Base-by-base conservation (phyloP, 2,329 filamentous ascomycete genomes). In the Thermochaetoides dissita region DNA sequence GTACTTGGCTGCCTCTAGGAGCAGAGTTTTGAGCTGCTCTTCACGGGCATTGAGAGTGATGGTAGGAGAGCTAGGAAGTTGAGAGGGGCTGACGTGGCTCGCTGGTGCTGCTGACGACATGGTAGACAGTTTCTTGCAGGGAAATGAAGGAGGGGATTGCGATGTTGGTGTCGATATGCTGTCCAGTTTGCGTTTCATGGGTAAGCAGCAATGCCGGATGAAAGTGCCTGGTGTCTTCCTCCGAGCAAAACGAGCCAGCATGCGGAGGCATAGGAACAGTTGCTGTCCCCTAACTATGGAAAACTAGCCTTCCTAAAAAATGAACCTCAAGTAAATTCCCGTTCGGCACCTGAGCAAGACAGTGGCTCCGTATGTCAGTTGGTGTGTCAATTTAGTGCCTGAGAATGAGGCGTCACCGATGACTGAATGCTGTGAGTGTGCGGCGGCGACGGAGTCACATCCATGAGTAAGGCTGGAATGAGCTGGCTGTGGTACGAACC, bases 1-100 rank as follows among this genome's bases (percentile, higher is more conserved):
- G 54, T 78, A 81, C 8, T 70, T 61, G 24, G 84, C 84, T n/a
- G 87, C 83, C 57, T 93, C 85, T 11, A 95, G 69, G 12, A 96
- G 72, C 9, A 95, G 71, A n/a, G 65, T 62, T 47, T 81, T 79
- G 34, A 95, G 70, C 49, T 79, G 80, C 34, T 69, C 63, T 61
- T 96, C 89, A 42, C 76, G 71, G 6, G 74, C 64, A 9, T 74
- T 87, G 47, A 95, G 75, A 44, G 62, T 55, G 34, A 76, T 53
- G 39, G 45, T 45, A 29, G 39, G 41, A 30, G 36, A n/a, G 48
- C 39, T 48, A 50, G 50, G 31, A 36, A 34, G 37, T 34, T 17
- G 30, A 37, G 34, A 28, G 32, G 17, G 30, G 10, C 32, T 34
- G 29, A 37, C 29, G 41, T 34, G 31, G 31, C 17, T 24, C 17